Conservation (phyloP, 768 basidiomycete species). For the Sutorius australiensis region DNA sequence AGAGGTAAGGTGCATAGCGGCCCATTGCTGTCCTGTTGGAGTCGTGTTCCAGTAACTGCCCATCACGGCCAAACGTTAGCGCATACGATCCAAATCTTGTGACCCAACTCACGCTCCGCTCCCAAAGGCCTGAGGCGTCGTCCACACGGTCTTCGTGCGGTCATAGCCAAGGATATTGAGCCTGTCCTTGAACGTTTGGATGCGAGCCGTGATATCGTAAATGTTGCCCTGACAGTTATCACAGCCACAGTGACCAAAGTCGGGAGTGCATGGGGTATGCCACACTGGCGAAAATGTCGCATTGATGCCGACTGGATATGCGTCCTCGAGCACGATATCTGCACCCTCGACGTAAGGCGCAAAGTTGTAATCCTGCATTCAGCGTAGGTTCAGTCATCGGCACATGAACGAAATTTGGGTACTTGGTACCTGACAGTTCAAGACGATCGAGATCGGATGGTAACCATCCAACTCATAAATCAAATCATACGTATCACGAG, state of each 20-base stretch:
- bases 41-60: constrained; percentile 30
- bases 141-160: constrained; percentile 67
- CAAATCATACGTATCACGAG: constrained; percentile 41
- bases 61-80: not conserved
- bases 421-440: constrained; percentile 41
- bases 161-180: constrained; percentile 62
- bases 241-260: constrained; percentile 73
- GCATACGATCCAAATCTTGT: not conserved
- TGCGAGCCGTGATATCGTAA: constrained; percentile 59
- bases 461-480: constrained; percentile 52
- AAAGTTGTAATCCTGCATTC: constrained; percentile 60
- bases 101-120: constrained; percentile 32
- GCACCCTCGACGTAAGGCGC: constrained; percentile 54
- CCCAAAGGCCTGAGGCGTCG: constrained; percentile 74
- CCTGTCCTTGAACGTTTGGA: constrained; percentile 62
- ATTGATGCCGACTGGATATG: constrained; percentile 47
- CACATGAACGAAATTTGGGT: no score
- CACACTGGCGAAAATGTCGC: constrained; percentile 58
- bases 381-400: not conserved
- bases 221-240: constrained; percentile 63
- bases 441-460: constrained; percentile 53
- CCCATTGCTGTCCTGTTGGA: constrained; percentile 28
- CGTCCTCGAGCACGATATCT: constrained; percentile 60
- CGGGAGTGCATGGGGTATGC: constrained; percentile 55
- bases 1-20: constrained; percentile 22